phyloP scores from a whole-genome alignment of 805 yeast species.

The Maudiozyma saulgeensis region DNA sequence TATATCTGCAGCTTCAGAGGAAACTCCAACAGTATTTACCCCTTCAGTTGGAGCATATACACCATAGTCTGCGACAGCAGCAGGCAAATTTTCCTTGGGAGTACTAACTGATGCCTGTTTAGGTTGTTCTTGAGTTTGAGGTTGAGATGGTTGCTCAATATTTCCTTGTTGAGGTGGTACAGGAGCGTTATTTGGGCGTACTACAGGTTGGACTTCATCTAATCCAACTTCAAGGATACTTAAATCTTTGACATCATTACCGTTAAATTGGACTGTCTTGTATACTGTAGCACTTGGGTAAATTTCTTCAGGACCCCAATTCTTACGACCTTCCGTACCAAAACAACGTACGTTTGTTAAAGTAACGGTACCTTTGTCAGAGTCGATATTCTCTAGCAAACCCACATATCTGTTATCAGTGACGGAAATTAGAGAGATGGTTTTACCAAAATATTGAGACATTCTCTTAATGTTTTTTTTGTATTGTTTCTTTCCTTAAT shows the following conservation, averaged over 20 bases:
- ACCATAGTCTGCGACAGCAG: slow-evolving; percentile 30
- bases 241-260: slow-evolving; percentile 85
- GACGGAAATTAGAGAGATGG: slow-evolving; percentile 31
- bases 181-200: slow-evolving; percentile 18
- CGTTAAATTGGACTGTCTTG: slow-evolving; percentile 76
- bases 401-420: slow-evolving; percentile 67
- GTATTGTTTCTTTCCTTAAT: neutral
- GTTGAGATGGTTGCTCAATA: neutral
- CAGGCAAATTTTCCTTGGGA: slow-evolving; percentile 17
- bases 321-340: slow-evolving; percentile 86
- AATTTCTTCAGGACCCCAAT: slow-evolving; percentile 61
- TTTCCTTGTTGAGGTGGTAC: neutral
- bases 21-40: slow-evolving; percentile 9
- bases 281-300: slow-evolving; percentile 59
- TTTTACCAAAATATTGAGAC: slow-evolving; percentile 90
- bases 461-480: slow-evolving; percentile 31
- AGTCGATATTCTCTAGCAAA: slow-evolving; percentile 74
- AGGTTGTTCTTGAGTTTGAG: neutral
- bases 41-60: slow-evolving; percentile 21
- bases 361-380: slow-evolving; percentile 84
- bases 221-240: slow-evolving; percentile 68
- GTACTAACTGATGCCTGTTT: slow-evolving; percentile 5
- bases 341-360: slow-evolving; percentile 67
- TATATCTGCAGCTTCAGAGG: neutral
- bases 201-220: slow-evolving; percentile 52